These are phyloP conservation scores for Acorus calamus DNA, from an alignment of 106 monocot genomes.

Conservation along the genomic window DNA sequence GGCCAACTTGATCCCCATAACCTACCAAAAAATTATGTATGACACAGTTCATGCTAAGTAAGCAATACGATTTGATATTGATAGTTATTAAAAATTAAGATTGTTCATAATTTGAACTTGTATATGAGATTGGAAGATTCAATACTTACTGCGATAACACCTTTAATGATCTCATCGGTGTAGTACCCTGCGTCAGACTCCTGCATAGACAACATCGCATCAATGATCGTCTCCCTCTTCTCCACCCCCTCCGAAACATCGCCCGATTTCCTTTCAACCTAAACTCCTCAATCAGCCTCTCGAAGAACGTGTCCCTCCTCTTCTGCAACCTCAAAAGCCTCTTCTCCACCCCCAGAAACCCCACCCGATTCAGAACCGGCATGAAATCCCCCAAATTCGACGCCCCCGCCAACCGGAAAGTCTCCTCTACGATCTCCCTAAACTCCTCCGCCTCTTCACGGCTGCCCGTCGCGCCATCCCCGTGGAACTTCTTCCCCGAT, in stretches of 20 bases:
- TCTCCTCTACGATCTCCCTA: slow-evolving; percentile 4
- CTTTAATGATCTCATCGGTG: slow-evolving; percentile 20
- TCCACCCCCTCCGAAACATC: background rate
- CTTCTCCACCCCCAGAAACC: background rate
- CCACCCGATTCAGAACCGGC: slow-evolving; percentile 6
- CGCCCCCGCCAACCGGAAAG: background rate
- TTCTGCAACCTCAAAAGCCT: background rate
- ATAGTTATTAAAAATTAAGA: too few relatives aligned
- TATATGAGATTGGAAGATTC: too few relatives aligned
- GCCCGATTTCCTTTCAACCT: background rate
- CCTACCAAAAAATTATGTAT: too few relatives aligned
- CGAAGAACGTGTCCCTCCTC: background rate
- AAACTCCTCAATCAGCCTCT: background rate
- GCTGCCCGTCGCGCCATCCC: background rate
- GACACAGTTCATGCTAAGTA: too few relatives aligned
- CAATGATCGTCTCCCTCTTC: background rate
- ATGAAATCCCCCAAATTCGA: slow-evolving; percentile 18
- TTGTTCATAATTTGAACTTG: too few relatives aligned
- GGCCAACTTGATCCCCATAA: too few relatives aligned
- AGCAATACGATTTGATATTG: too few relatives aligned
- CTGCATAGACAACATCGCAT: slow-evolving; percentile 2
- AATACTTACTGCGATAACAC: slow-evolving; percentile 8
- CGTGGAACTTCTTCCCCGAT: background rate
- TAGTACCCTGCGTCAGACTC: background rate
- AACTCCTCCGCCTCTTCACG: slow-evolving; percentile 4